These are phyloP conservation scores for Vigna nakashimae DNA, from an alignment of 306 rosid species.

Conservation along the genomic window DNA sequence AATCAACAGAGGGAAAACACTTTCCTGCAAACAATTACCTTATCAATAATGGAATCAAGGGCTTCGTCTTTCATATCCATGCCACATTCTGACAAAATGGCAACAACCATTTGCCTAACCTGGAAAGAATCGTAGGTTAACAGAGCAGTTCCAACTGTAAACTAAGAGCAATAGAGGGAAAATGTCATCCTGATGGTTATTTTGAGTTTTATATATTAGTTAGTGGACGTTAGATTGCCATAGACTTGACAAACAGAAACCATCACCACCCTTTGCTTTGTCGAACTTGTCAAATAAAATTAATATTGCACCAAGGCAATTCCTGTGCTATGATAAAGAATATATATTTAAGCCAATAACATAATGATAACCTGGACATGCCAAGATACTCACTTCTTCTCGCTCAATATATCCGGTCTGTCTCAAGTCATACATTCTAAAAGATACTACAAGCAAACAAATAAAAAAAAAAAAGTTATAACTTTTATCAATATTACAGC, in stretches of 20 bases:
- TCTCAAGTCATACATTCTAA: constrained; percentile 77
- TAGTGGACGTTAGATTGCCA: constrained; percentile 5
- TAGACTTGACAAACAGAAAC: constrained; percentile 19
- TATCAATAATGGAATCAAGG: constrained; percentile 61
- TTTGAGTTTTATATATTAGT: constrained; percentile 17
- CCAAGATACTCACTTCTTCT: constrained; percentile 69
- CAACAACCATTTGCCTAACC: constrained; percentile 78
- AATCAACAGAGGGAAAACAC: neutral
- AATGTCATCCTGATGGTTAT: constrained; percentile 10
- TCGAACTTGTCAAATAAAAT: constrained; percentile 20
- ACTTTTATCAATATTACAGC: constrained; percentile 15
- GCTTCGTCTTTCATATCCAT: constrained; percentile 56
- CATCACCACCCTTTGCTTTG: constrained; percentile 29
- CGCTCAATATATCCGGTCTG: constrained; percentile 74
- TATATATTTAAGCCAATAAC: constrained; percentile 25
- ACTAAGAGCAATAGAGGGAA: neutral
- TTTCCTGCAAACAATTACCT: constrained; percentile 48
- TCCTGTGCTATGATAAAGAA: constrained; percentile 13
- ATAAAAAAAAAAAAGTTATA: constrained; percentile 35
- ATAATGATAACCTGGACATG: constrained; percentile 23
- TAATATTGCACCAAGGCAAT: constrained; percentile 20
- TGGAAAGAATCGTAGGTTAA: constrained; percentile 34
- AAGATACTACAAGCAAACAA: constrained; percentile 65
- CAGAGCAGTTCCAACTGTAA: constrained; percentile 16
- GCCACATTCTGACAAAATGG: constrained; percentile 61